Percentiles rank a stretch among this genome's conserved stretches.
Evolutionary conservation across 495 filamentous ascomycete species (phyloP).

Genomic region (Xanthoparmelia taractica): DNA sequence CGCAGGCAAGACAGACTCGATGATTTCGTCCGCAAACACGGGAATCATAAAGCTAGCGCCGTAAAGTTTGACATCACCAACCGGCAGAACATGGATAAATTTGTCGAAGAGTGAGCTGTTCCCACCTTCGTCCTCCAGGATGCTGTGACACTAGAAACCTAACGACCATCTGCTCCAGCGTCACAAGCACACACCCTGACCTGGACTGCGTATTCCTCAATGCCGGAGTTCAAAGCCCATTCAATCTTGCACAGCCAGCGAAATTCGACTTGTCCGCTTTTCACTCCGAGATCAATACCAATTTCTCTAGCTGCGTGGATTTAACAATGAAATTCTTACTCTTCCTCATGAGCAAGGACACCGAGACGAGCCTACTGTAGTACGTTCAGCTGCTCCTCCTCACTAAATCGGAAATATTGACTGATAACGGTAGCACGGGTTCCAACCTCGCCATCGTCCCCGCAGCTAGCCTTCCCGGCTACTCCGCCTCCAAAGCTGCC

Average conservation of each 20-base stretch:
- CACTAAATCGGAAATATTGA: neutral
- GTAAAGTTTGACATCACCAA: constrained; percentile 56
- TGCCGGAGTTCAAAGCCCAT: constrained; percentile 37
- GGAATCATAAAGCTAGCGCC: constrained; percentile 42
- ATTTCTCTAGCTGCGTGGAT: constrained; percentile 56
- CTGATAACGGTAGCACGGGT: constrained; percentile 30
- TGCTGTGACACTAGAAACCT: neutral
- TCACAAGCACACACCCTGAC: constrained; percentile 49
- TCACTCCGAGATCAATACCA: constrained; percentile 51
- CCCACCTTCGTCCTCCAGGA: neutral
- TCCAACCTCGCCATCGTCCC: constrained; percentile 40
- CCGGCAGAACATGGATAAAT: constrained; percentile 46
- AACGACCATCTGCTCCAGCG: constrained; percentile 28
- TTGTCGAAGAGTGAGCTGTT: constrained; percentile 40
- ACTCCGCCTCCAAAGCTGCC: constrained; percentile 41
- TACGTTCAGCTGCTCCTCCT: constrained; percentile 11
- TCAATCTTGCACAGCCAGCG: constrained; percentile 53
- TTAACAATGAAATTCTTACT: constrained; percentile 55
- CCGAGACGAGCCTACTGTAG: constrained; percentile 31
- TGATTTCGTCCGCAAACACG: constrained; percentile 50
- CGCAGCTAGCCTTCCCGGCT: constrained; percentile 33
- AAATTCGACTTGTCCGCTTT: constrained; percentile 45
- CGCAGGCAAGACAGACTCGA: constrained; percentile 58
- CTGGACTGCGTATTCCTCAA: constrained; percentile 36
- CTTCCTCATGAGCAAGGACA: constrained; percentile 44